Evolutionary conservation across 768 basidiomycete species (phyloP), one percentile per base, ranked within the genome.

Genomic region (Naganishia vaughanmartiniae): DNA sequence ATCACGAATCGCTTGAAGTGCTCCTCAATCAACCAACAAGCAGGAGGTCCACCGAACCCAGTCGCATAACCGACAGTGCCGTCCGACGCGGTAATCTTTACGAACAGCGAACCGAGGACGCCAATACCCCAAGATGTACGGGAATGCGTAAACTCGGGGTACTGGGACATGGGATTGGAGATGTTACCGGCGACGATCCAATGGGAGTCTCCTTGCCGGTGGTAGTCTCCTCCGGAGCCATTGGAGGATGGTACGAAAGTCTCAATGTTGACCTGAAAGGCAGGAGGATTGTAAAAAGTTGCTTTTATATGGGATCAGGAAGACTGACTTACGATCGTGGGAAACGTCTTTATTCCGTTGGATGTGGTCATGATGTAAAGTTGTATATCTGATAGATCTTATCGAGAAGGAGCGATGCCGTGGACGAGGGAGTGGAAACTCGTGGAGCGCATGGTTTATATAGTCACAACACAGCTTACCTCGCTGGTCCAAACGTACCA

Each of bases 111-210:
- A 26, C 82, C 82, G 66, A 83, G 80, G 12, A 83, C 82, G 39
- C 81, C 82, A 74, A 83, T 82, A 66, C 82, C 82, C 80, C 81
- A 82, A 1, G 78, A 77, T 10, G 82, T 80, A 19, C 81, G 79
- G 19, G 78, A 79, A 15, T 70, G 66, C 1, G 77, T 74, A 69
- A 77, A 82, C 69, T 82, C 76, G 53, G 75, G 75, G 75, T 77
- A 83, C 42, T 76, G 73, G 53, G 77, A 77, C 81, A 82, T 81
- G 26, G 80, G 81, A 75, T 79, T 81, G 28, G 79, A 78, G 72
- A 81, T 82, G 73, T 79, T 75, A 28, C 80, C 79, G 58, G 73
- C 71, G 63, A 79, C 75, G 71, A 79, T 81, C 82, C 82, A 82
- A 74, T 82, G 82, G 3, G 79, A 78, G 28, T 31, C 36, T 28